These are phyloP conservation scores for Polygonum maritimum DNA, from an alignment of 148 eudicot species.

Conservation along the genomic window DNA sequence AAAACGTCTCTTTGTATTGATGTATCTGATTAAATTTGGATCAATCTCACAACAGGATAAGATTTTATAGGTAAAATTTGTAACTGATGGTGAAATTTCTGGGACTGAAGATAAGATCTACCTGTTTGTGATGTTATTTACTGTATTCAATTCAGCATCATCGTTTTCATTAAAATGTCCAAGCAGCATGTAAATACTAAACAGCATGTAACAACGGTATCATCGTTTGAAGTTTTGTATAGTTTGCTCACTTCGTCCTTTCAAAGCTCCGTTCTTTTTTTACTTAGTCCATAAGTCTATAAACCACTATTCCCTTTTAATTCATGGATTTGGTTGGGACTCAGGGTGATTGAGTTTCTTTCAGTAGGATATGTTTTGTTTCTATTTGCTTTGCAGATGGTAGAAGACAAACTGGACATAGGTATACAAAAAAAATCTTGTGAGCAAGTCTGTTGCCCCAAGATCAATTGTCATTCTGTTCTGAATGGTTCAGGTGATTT, in stretches of 20 bases:
- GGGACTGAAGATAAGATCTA: too few species aligned
- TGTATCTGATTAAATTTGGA: not conserved
- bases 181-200: not conserved
- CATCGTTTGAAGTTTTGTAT: not conserved
- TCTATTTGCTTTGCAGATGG: constrained; percentile 22
- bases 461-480: constrained; percentile 25
- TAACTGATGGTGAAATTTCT: too few species aligned
- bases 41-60: not conserved
- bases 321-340: not conserved
- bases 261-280: not conserved
- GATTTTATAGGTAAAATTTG: not conserved
- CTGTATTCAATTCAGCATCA: not conserved
- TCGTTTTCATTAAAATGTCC: not conserved
- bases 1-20: not conserved
- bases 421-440: constrained; percentile 18
- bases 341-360: not conserved
- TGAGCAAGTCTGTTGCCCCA: constrained; percentile 28
- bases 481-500: constrained; percentile 34
- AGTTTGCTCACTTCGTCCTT: not conserved
- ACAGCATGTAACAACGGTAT: too few species aligned
- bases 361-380: not conserved
- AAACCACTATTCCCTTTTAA: not conserved
- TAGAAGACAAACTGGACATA: constrained; percentile 17
- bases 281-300: not conserved
- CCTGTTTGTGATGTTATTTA: not conserved